Conservation (phyloP, 2,329 filamentous ascomycete species). For the Capronia americana region DNA sequence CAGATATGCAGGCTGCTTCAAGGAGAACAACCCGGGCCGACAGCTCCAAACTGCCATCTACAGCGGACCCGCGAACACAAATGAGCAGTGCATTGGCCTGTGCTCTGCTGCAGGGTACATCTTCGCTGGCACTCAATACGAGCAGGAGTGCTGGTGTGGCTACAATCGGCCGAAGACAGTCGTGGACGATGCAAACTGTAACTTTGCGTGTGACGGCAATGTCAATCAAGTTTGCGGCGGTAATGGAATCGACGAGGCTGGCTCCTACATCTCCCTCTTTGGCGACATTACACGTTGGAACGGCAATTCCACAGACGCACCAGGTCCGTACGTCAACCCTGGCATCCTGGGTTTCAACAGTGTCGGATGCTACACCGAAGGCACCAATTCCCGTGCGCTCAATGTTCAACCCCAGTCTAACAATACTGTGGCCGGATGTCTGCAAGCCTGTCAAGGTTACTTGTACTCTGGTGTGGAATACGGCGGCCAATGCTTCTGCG, state of each 20-base stretch:
- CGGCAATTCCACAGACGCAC: conserved; percentile 32
- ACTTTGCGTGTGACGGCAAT: conserved; percentile 40
- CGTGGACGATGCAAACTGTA: conserved; percentile 38
- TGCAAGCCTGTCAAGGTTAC: conserved; percentile 39
- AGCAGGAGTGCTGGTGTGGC: conserved; percentile 46
- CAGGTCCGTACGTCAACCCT: conserved; percentile 34
- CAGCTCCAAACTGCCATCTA: conserved; percentile 43
- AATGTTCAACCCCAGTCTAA: conserved; percentile 40
- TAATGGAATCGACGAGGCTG: conserved; percentile 30
- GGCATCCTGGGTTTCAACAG: conserved; percentile 41
- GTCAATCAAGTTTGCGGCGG: conserved; percentile 40
- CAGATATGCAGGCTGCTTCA: conserved; percentile 45
- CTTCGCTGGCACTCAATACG: conserved; percentile 43
- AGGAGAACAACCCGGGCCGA: conserved; percentile 42
- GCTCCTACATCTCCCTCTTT: conserved; percentile 34
- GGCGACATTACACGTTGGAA: conserved; percentile 34
- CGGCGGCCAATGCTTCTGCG: conserved; percentile 47
- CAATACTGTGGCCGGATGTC: conserved; percentile 42
- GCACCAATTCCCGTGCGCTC: conserved; percentile 44
- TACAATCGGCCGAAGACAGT: conserved; percentile 41
- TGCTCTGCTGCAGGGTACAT: conserved; percentile 38
- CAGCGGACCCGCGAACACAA: conserved; percentile 39
- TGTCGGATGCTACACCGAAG: conserved; percentile 53
- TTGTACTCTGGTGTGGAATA: conserved; percentile 51
- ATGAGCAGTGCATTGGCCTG: conserved; percentile 41